phyloP scores from a whole-genome alignment of 2,329 filamentous ascomycete genomes.

The Herpotrichia juniperi region DNA sequence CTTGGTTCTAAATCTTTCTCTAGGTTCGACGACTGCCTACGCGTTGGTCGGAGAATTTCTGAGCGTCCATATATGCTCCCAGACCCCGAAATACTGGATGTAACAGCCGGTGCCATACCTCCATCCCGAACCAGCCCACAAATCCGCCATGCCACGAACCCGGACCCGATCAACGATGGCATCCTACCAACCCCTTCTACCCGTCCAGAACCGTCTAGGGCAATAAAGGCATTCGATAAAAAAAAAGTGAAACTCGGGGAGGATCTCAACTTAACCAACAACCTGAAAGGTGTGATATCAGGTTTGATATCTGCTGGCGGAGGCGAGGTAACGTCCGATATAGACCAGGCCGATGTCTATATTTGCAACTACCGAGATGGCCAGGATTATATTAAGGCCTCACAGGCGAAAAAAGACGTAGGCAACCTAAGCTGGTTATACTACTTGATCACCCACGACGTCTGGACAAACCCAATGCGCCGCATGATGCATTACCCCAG shows the following conservation, averaged over 20 bases:
- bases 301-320: slow-evolving; percentile 74
- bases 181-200: slow-evolving; percentile 23
- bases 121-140: slow-evolving; percentile 56
- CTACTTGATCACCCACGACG: slow-evolving; percentile 84
- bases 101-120: slow-evolving; percentile 31
- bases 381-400: slow-evolving; percentile 75
- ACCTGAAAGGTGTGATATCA: slow-evolving; percentile 70
- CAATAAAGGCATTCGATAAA: slow-evolving; percentile 70
- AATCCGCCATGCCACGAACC: slow-evolving; percentile 42
- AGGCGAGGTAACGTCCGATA: slow-evolving; percentile 68
- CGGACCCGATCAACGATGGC: slow-evolving; percentile 33
- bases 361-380: slow-evolving; percentile 89
- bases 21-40: slow-evolving; percentile 98
- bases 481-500: slow-evolving; percentile 90
- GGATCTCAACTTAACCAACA: slow-evolving; percentile 74
- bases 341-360: slow-evolving; percentile 79
- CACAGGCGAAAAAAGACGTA: slow-evolving; percentile 78
- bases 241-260: slow-evolving; percentile 78
- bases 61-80: slow-evolving; percentile 87
- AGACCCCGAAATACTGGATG: slow-evolving; percentile 75
- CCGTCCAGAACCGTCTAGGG: slow-evolving; percentile 29
- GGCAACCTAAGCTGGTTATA: slow-evolving; percentile 95
- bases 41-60: slow-evolving; percentile 87
- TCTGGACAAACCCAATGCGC: slow-evolving; percentile 84
- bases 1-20: background rate